These are phyloP conservation scores for Bifiguratus adelaidae DNA, from an alignment of 192 early-diverging fungal genomes.

Conservation along the genomic window DNA sequence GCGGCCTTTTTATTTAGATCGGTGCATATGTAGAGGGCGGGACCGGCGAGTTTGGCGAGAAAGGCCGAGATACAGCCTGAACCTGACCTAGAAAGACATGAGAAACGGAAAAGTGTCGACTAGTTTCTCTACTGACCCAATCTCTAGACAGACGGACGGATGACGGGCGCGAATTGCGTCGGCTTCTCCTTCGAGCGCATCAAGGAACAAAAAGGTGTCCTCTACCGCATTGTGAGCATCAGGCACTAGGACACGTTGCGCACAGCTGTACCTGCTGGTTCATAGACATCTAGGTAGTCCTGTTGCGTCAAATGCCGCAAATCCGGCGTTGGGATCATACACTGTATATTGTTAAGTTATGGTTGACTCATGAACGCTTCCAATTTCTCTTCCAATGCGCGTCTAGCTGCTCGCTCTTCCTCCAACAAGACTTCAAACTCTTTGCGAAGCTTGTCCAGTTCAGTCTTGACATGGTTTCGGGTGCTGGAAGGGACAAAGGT, in stretches of 20 bases:
- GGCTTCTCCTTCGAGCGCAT: constrained; percentile 78
- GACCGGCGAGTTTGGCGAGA: constrained; percentile 22
- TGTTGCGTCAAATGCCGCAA: constrained; percentile 54
- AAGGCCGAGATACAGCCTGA: constrained; percentile 83
- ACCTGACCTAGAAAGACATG: constrained; percentile 42
- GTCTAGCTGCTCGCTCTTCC: constrained; percentile 13
- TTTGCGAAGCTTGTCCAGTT: constrained; percentile 18
- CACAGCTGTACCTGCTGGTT: constrained; percentile 58
- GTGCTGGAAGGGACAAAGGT: not conserved
- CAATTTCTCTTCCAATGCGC: constrained; percentile 14
- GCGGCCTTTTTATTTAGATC: constrained; percentile 78
- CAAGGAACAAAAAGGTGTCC: constrained; percentile 90
- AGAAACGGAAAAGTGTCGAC: not conserved
- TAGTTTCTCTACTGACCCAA: constrained; percentile 44
- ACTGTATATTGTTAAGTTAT: too few species aligned
- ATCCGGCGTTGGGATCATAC: constrained; percentile 72
- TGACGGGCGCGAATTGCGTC: constrained; percentile 29
- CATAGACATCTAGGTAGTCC: constrained; percentile 70
- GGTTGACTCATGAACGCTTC: constrained; percentile 4
- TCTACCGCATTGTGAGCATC: constrained; percentile 30
- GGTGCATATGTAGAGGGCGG: constrained; percentile 48
- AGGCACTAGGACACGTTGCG: not conserved
- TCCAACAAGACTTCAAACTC: constrained; percentile 13
- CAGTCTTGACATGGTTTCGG: constrained; percentile 16
- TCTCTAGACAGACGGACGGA: constrained; percentile 72